These are phyloP conservation scores for Schizothecium vesticola DNA, from an alignment of 495 filamentous ascomycete species.

Conservation along the genomic window DNA sequence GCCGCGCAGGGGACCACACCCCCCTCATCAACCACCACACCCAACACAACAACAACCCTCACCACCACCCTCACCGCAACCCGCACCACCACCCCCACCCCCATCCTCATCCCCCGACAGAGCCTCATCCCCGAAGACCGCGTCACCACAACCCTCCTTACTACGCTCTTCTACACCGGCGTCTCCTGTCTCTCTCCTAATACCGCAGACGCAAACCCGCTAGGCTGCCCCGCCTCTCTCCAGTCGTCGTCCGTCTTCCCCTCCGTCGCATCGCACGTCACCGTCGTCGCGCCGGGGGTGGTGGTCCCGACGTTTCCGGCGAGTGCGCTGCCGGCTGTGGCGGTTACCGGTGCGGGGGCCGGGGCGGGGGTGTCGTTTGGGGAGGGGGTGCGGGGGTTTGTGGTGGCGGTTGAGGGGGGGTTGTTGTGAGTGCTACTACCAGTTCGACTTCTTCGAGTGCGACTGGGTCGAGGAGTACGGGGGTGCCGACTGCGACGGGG, in stretches of 20 bases:
- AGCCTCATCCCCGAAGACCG: not conserved
- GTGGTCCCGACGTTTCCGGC: not conserved
- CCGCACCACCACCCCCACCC: not conserved
- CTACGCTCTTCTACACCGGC: not conserved
- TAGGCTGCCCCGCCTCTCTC: not conserved
- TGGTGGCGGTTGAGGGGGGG: not conserved
- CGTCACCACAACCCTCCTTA: not conserved
- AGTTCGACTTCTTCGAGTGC: too few relatives aligned
- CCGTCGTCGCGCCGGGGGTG: not conserved
- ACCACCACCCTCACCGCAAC: not conserved
- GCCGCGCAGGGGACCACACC: not conserved
- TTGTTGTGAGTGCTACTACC: not conserved
- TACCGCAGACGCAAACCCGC: not conserved
- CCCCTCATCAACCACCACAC: not conserved
- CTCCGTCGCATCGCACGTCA: not conserved
- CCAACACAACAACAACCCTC: not conserved
- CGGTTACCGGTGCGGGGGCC: not conserved
- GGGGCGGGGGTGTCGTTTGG: not conserved
- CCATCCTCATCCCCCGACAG: not conserved
- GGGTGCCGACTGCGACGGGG: not conserved
- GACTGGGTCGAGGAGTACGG: not conserved
- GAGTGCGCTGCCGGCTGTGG: not conserved
- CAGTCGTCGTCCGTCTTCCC: not conserved
- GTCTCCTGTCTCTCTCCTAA: not conserved
- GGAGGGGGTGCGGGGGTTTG: not conserved